Base-by-base conservation (phyloP, 176 grass and related monocot genomes). In the Paspalum vaginatum region DNA sequence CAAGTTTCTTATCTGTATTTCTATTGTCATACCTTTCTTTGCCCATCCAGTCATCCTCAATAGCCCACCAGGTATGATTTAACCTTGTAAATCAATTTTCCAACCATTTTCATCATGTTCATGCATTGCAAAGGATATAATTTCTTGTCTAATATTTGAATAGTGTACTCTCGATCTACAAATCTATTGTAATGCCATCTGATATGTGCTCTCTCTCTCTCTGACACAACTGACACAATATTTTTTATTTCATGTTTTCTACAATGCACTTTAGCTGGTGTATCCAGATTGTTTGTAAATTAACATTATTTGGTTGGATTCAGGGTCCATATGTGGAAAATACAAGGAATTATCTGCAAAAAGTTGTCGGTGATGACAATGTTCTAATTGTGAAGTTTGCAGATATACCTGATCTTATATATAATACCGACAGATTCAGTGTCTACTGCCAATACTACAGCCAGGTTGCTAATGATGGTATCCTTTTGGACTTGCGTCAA, bases 361-460 rank as follows among this genome's bases (percentile, higher is more conserved):
- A 88, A 68, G 50, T 81, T 71, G 58, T 97, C 73, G 91, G 94
- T 72, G 94, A 97, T 87, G 91, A 97, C 26, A 93, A 97, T 62
- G 80, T 97, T 58, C 82, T 97, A 26, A 26, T 89, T 50, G 89
- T 97, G 16, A 97, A 97, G 81, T 91, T 97, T 39, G 66, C 22
- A 17, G 24, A 87, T 61, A 70, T 40, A 74, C n/a, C 59, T 49
- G 40, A 32, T 26, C 44, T 64, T 8, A 70, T 26, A 8, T 51
- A 58, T 16, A 63, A 42, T 46, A 11, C 0, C 7, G 25, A 78
- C 55, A 45, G 60, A 18, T 83, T 76, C 0, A 6, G 49, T 57
- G 61, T 37, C 8, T 76, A 72, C 42, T 65, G 72, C 38, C 16
- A 65, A 52, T 65, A 64, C n/a, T 94, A 94, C 72, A 78, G 78